Conservation (phyloP, 2,329 filamentous ascomycete genomes). For the Aspergillus udagawae region DNA sequence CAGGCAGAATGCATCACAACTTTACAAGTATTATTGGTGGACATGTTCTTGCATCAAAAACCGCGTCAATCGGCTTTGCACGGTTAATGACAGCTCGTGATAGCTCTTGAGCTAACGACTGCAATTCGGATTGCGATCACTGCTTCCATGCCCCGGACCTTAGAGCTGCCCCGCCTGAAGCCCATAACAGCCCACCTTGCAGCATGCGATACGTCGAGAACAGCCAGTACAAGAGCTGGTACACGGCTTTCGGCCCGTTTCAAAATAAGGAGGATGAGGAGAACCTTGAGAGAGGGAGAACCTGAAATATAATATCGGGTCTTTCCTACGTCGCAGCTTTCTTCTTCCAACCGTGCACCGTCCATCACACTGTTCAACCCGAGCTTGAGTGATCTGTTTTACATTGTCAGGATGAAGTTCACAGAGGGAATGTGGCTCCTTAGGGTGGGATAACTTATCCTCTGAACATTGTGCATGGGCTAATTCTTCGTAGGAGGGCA, state of each 20-base stretch:
- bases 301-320: not conserved
- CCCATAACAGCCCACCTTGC: not conserved
- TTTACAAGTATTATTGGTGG: not conserved
- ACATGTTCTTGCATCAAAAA: not conserved
- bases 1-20: slow-evolving; percentile 1
- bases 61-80: not conserved
- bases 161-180: not conserved
- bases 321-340: not conserved
- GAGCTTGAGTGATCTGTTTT: not conserved
- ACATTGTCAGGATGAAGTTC: slow-evolving; percentile 33
- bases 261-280: not conserved
- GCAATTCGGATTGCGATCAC: not conserved
- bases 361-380: not conserved
- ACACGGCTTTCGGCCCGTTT: not conserved
- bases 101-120: not conserved
- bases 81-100: not conserved
- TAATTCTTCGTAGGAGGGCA: slow-evolving; percentile 26
- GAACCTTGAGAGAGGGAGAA: not conserved
- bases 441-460: slow-evolving; percentile 16
- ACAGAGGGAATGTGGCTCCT: slow-evolving; percentile 40
- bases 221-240: not conserved
- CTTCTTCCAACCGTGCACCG: not conserved
- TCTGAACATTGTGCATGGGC: not conserved
- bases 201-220: not conserved
- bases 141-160: not conserved